Evolutionary conservation across 2,329 filamentous ascomycete species (phyloP).

Genomic region (Sporothrix dimorphospora): DNA sequence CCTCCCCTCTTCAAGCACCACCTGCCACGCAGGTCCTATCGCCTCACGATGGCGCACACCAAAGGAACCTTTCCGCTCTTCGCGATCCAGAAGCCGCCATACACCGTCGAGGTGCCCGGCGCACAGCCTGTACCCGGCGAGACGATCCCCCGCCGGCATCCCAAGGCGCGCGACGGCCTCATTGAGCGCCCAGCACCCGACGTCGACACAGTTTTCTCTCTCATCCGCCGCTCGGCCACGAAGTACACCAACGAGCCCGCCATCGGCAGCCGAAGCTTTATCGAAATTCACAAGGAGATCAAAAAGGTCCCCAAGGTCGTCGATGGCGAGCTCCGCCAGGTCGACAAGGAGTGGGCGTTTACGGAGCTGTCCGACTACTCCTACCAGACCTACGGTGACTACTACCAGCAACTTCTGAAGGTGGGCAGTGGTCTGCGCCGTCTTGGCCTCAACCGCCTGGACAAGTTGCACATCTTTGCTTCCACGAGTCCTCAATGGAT

Average conservation of each 20-base stretch:
- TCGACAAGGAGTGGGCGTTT: slow-evolving; percentile 90
- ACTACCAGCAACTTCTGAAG: slow-evolving; percentile 69
- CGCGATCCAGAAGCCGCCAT: slow-evolving; percentile 71
- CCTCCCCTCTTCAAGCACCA: background rate
- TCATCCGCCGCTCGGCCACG: slow-evolving; percentile 70
- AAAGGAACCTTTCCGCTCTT: slow-evolving; percentile 55
- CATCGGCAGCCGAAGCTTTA: slow-evolving; percentile 71
- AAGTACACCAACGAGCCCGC: slow-evolving; percentile 65
- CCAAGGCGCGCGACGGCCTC: slow-evolving; percentile 71
- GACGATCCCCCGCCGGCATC: slow-evolving; percentile 79
- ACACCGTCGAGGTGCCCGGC: slow-evolving; percentile 72
- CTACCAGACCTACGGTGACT: slow-evolving; percentile 79
- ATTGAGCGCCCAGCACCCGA: slow-evolving; percentile 67
- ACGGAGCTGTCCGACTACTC: slow-evolving; percentile 80
- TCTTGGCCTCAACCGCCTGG: slow-evolving; percentile 67
- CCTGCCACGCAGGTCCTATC: background rate
- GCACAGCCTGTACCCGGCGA: slow-evolving; percentile 73
- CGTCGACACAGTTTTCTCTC: slow-evolving; percentile 76
- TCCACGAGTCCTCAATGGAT: slow-evolving; percentile 88
- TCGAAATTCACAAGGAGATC: slow-evolving; percentile 78
- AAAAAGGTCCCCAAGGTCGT: slow-evolving; percentile 90
- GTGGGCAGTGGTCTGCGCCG: slow-evolving; percentile 74
- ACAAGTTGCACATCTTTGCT: slow-evolving; percentile 80
- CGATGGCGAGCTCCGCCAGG: slow-evolving; percentile 75
- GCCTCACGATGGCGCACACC: slow-evolving; percentile 24